phyloP scores from a whole-genome alignment of 148 eudicot genomes.

The Rheum nobile region DNA sequence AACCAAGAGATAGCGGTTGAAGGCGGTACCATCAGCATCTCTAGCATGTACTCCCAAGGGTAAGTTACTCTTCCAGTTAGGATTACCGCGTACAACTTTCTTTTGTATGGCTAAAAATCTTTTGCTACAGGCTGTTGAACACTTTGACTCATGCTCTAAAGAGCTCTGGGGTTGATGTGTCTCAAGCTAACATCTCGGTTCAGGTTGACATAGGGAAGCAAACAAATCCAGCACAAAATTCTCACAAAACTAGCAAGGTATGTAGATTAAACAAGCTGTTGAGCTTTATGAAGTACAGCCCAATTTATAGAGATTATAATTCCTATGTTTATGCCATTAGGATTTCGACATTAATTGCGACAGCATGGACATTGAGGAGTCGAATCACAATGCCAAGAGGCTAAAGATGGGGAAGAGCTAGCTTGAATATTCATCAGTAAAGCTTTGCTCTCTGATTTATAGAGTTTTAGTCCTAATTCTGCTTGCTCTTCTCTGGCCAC shows the following conservation, averaged over 20 bases:
- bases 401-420: slow-evolving; percentile 45
- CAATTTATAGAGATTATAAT: not conserved
- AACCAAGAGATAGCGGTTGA: slow-evolving; percentile 55
- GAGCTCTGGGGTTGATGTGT: slow-evolving; percentile 82
- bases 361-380: slow-evolving; percentile 19
- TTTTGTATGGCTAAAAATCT: too few relatives aligned
- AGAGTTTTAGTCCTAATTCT: slow-evolving; percentile 27
- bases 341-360: slow-evolving; percentile 20
- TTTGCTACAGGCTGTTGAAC: slow-evolving; percentile 47
- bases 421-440: slow-evolving; percentile 11
- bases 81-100: not conserved
- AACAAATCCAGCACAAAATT: slow-evolving; percentile 28
- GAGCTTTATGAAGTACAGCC: not conserved
- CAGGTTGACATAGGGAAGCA: slow-evolving; percentile 84
- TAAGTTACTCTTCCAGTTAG: slow-evolving; percentile 21
- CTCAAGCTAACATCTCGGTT: slow-evolving; percentile 82
- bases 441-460: slow-evolving; percentile 26
- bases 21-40: slow-evolving; percentile 80
- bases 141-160: slow-evolving; percentile 70
- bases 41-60: slow-evolving; percentile 87
- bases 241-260: slow-evolving; percentile 42
- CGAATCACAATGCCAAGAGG: slow-evolving; percentile 50
- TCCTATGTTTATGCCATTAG: slow-evolving; percentile 17
- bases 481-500: not conserved
- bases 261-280: not conserved